These are phyloP conservation scores for Clavispora santaluciae DNA, from an alignment of 805 yeast genomes.

Conservation along the genomic window DNA sequence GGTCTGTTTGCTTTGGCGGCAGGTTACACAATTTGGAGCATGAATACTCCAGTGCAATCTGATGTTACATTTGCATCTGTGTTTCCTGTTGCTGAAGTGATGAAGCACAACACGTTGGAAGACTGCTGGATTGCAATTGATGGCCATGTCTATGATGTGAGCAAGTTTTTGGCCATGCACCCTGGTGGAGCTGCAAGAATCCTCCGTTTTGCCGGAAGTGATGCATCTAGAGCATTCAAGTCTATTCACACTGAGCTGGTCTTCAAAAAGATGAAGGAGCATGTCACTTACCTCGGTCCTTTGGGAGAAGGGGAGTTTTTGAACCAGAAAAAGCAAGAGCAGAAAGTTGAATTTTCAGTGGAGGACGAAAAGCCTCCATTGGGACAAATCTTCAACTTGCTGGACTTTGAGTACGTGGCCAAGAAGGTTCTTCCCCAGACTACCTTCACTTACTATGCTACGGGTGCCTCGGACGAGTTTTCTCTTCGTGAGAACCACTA, in stretches of 20 bases:
- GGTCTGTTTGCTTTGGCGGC: background rate
- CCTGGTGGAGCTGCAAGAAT: slow-evolving; percentile 5
- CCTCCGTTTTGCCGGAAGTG: slow-evolving; percentile 3
- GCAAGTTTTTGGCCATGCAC: slow-evolving; percentile 1
- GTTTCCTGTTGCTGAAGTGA: slow-evolving; percentile 3
- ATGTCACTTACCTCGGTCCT: slow-evolving; percentile 4
- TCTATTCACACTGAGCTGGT: slow-evolving; percentile 3
- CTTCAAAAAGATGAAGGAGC: slow-evolving; percentile 2
- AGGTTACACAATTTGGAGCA: background rate
- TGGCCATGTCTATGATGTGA: slow-evolving; percentile 5
- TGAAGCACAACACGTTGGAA: slow-evolving; percentile 2
- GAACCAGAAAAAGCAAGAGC: background rate
- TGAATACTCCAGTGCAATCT: background rate
- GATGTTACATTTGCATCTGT: slow-evolving; percentile 1
- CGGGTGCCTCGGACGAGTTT: slow-evolving; percentile 4
- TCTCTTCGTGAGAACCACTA: slow-evolving; percentile 4
- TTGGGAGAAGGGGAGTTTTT: slow-evolving; percentile 3
- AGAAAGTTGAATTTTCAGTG: background rate
- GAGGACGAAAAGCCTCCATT: slow-evolving; percentile 1
- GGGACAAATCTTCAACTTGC: slow-evolving; percentile 4
- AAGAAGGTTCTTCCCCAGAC: slow-evolving; percentile 2
- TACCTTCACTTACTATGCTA: slow-evolving; percentile 4
- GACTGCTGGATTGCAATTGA: slow-evolving; percentile 6
- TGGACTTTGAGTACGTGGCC: slow-evolving; percentile 6
- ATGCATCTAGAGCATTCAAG: slow-evolving; percentile 1